These are phyloP conservation scores for Boletus pseudopeckii DNA, from an alignment of 768 basidiomycete species.

Conservation along the genomic window DNA sequence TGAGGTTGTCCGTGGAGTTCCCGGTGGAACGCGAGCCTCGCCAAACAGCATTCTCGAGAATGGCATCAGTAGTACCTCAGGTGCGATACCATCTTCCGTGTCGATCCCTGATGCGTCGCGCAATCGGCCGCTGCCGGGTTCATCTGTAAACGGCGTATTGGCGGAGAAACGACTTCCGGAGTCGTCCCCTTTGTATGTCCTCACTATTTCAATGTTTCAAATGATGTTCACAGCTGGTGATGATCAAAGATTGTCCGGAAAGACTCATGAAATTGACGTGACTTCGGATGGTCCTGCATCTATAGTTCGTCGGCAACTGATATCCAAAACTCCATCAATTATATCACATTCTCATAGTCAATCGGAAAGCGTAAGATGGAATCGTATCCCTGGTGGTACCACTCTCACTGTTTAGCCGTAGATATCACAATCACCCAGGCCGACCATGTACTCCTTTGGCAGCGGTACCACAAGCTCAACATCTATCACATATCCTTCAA, in stretches of 20 bases:
- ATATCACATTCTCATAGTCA: constrained; percentile 46
- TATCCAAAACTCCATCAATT: constrained; percentile 42
- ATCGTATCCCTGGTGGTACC: constrained; percentile 6
- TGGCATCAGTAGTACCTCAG: constrained; percentile 26
- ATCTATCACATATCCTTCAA: constrained; percentile 54
- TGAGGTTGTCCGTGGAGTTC: constrained; percentile 30
- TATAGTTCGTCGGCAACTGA: constrained; percentile 37
- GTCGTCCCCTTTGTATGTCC: constrained; percentile 19
- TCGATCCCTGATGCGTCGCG: constrained; percentile 15
- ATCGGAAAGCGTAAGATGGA: constrained; percentile 45
- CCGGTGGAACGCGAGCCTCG: constrained; percentile 11
- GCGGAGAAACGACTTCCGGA: constrained; percentile 20
- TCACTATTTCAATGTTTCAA: background rate
- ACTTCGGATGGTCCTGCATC: constrained; percentile 14
- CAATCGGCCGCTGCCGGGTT: constrained; percentile 7
- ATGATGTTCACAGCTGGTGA: constrained; percentile 11
- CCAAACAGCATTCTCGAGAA: constrained; percentile 23
- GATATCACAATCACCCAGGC: constrained; percentile 35
- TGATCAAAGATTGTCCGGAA: constrained; percentile 16
- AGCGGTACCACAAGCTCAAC: constrained; percentile 36
- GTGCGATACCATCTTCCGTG: constrained; percentile 22
- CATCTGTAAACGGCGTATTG: constrained; percentile 17
- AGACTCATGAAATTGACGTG: constrained; percentile 10
- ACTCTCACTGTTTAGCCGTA: constrained; percentile 19
- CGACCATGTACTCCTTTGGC: constrained; percentile 34